Base-by-base conservation (phyloP, 495 filamentous ascomycete species). In the Clohesyomyces aquaticus region DNA sequence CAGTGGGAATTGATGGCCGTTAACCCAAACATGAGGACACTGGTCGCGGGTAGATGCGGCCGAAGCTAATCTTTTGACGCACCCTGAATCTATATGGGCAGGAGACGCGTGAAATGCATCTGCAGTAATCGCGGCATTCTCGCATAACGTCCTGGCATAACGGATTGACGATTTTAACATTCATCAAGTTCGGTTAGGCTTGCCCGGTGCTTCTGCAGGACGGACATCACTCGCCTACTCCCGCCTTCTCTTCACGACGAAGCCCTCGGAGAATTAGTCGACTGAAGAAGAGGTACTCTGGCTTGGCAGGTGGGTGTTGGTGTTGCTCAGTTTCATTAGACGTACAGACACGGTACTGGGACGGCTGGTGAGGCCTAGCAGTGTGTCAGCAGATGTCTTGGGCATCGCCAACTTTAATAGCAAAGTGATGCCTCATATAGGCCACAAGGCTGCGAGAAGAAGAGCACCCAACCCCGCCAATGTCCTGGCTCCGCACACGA, bases 111-210 rank as follows among this genome's bases (percentile, higher is more conserved):
- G 32, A 14, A 38, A 38, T 14, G 32, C 32, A 14, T 38, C 14
- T 38, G 32, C 6, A 38, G 6, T n/a, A n/a, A n/a, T 6, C 32
- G 32, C 14, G 32, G 32, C 14, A 38, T 38, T 38, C 32, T n/a
- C n/a, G n/a, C n/a, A n/a, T n/a, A 38, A 6, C 14, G 32, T 38
- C 6, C 6, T 38, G 32, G 32, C 6, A 6, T 6, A 38, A 38
- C 32, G 32, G 32, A 14, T 38, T 38, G 6, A 38, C 32, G n/a
- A 38, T 2, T 38, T 60, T 60, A 60, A 26, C 57, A 60, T 51
- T 60, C 46, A 18, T 50, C 57, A 26, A 8, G 46, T 60, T 42
- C 4, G 27, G 57, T 60, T 60, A 60, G 57, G 4, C 41, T 29
- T 19, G 18, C 19, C 28, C 4, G 26, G 27, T 26, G n/a, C 45